Conservation (phyloP, 164 flowering plant species). For the Tetrastigma voinierianum region DNA sequence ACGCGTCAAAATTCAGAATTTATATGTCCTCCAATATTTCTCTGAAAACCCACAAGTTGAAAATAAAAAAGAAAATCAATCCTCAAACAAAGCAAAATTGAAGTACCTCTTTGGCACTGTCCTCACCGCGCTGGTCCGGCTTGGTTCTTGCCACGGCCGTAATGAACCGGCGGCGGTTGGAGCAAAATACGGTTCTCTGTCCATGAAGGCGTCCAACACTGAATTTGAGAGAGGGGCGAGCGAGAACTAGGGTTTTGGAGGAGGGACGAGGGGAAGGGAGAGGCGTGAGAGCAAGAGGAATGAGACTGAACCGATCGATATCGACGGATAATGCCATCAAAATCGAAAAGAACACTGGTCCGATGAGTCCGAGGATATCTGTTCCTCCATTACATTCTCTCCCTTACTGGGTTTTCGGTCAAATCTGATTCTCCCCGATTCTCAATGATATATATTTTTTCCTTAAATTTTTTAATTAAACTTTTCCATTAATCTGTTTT, state of each 20-base stretch:
- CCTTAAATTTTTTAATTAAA: too few species aligned
- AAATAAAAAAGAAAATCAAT: neutral
- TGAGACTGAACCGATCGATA: constrained; percentile 26
- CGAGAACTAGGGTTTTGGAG: constrained; percentile 19
- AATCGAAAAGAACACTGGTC: too few species aligned
- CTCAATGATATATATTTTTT: too few species aligned
- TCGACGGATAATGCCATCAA: constrained; percentile 33
- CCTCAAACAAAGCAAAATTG: neutral
- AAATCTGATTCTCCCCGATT: too few species aligned
- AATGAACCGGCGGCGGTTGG: constrained; percentile 16
- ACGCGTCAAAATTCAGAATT: too few species aligned
- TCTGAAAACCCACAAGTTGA: neutral
- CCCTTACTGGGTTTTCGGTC: too few species aligned
- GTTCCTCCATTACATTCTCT: too few species aligned
- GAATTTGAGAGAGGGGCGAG: constrained; percentile 20
- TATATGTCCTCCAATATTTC: neutral
- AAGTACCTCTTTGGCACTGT: constrained; percentile 33
- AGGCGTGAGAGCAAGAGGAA: constrained; percentile 34
- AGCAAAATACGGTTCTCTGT: constrained; percentile 6
- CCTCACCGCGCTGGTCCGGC: constrained; percentile 32
- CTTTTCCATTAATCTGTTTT: too few species aligned
- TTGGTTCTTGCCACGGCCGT: constrained; percentile 44
- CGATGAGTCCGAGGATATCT: too few species aligned
- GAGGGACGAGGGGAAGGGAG: constrained; percentile 34
- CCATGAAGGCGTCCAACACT: constrained; percentile 21